These are phyloP conservation scores for Dactylella cylindrospora DNA, from an alignment of 2,329 filamentous ascomycete species.

Conservation along the genomic window DNA sequence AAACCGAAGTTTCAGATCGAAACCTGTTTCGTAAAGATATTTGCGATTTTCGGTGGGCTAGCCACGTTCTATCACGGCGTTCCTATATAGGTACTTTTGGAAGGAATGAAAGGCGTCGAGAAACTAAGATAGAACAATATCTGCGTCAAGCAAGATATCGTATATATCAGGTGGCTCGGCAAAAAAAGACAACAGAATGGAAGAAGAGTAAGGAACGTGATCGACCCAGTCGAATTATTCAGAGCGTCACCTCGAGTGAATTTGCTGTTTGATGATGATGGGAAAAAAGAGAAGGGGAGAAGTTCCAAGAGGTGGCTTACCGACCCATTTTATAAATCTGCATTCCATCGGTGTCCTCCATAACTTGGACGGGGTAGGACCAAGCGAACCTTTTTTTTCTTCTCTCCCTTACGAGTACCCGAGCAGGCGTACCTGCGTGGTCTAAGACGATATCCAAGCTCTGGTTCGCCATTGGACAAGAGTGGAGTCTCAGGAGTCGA, in stretches of 20 bases:
- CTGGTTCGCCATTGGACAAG: constrained; percentile 25
- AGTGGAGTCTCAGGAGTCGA: constrained; percentile 38
- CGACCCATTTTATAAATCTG: constrained; percentile 44
- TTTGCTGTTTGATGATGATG: constrained; percentile 33
- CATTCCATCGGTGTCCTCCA: constrained; percentile 31
- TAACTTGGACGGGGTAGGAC: constrained; percentile 28
- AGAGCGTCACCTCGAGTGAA: constrained; percentile 41
- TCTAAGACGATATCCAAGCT: constrained; percentile 32
- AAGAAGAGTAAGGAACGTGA: constrained; percentile 43
- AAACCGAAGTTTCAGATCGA: constrained; percentile 34
- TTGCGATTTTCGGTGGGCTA: constrained; percentile 19
- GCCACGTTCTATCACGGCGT: constrained; percentile 37
- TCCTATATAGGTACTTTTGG: constrained; percentile 29
- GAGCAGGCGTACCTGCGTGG: constrained; percentile 26
- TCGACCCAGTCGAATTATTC: constrained; percentile 41
- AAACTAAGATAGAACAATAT: constrained; percentile 44
- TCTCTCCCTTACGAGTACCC: constrained; percentile 11
- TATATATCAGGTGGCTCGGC: constrained; percentile 30
- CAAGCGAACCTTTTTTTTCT: constrained; percentile 45
- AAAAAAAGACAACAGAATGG: constrained; percentile 23
- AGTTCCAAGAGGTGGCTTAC: constrained; percentile 31
- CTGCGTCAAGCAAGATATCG: constrained; percentile 44
- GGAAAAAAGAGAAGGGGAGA: constrained; percentile 16
- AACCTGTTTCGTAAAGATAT: constrained; percentile 33
- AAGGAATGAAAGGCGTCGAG: constrained; percentile 41